Conservation (phyloP, 352 stramenopile species). For the Phytopythium sindhum region DNA sequence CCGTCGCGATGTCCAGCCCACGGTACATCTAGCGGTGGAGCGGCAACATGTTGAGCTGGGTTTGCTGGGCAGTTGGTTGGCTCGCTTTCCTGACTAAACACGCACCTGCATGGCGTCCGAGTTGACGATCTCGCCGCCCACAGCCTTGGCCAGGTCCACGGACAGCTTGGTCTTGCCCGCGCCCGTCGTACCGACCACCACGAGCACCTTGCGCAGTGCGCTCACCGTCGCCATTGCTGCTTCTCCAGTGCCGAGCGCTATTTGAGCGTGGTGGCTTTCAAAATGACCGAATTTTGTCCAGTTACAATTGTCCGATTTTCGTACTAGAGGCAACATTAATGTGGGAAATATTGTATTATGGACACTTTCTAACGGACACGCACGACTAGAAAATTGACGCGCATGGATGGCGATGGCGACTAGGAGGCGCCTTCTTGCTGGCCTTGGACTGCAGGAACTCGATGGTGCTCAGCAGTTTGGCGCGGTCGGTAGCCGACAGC, state of each 20-base stretch:
- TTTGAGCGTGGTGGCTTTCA: slow-evolving; percentile 5
- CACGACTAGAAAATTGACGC: background rate
- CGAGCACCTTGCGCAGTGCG: slow-evolving; percentile 74
- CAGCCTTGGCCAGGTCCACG: slow-evolving; percentile 86
- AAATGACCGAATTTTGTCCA: background rate
- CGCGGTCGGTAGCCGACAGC: slow-evolving; percentile 25
- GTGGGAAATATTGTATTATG: slow-evolving; percentile 6
- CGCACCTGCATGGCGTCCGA: slow-evolving; percentile 88
- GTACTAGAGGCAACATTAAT: background rate
- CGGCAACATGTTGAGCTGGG: background rate
- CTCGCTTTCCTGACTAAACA: no score
- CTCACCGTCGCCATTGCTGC: slow-evolving; percentile 9
- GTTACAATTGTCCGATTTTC: background rate
- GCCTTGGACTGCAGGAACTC: slow-evolving; percentile 63
- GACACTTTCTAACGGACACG: slow-evolving; percentile 2
- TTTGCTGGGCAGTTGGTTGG: background rate
- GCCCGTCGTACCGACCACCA: slow-evolving; percentile 90
- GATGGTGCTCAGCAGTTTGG: slow-evolving; percentile 51
- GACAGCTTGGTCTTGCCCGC: slow-evolving; percentile 92
- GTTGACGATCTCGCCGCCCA: slow-evolving; percentile 90
- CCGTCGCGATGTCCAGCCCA: slow-evolving; percentile 86
- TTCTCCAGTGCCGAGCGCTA: no score
- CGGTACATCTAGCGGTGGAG: slow-evolving; percentile 72
- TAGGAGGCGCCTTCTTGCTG: slow-evolving; percentile 34
- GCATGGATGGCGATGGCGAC: background rate